Conservation (phyloP, 148 eudicot genomes). For the Silene latifolia region DNA sequence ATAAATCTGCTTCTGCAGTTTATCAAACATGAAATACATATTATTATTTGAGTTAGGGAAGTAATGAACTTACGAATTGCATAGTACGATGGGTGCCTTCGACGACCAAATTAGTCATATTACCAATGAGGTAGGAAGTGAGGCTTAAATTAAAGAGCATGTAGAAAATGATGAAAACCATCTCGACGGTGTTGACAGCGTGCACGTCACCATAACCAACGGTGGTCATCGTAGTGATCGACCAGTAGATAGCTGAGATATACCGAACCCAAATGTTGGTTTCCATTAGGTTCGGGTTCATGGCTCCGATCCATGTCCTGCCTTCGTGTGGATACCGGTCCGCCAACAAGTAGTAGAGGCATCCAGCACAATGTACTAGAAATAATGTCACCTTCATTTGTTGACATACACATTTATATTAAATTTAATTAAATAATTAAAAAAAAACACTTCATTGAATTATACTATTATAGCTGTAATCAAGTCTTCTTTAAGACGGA, state of each 20-base stretch:
- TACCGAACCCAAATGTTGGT: slow-evolving; percentile 54
- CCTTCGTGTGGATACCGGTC: slow-evolving; percentile 66
- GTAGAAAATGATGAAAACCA: slow-evolving; percentile 72
- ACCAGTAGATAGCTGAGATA: slow-evolving; percentile 81
- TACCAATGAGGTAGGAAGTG: slow-evolving; percentile 88
- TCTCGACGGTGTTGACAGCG: slow-evolving; percentile 69
- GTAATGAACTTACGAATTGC: slow-evolving; percentile 59
- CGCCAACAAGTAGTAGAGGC: slow-evolving; percentile 69
- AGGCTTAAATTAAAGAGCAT: slow-evolving; percentile 87
- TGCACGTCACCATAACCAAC: slow-evolving; percentile 92
- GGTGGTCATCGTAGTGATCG: slow-evolving; percentile 77
- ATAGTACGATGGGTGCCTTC: slow-evolving; percentile 85
- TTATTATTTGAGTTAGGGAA: not conserved
- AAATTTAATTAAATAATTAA: too few relatives aligned
- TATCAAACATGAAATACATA: too few relatives aligned
- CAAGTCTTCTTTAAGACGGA: too few relatives aligned
- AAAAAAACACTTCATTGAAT: too few relatives aligned
- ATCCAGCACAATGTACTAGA: slow-evolving; percentile 74
- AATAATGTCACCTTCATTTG: slow-evolving; percentile 61
- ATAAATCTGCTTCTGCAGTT: too few relatives aligned
- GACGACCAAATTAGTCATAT: slow-evolving; percentile 85
- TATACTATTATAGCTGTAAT: too few relatives aligned
- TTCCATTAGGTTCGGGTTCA: slow-evolving; percentile 62
- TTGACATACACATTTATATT: not conserved
- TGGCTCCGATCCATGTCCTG: slow-evolving; percentile 71